Percentiles rank a stretch among this genome's conserved stretches.
phyloP scores from a whole-genome alignment of 108 stramenopile genomes.

The Cyclotella sp. region DNA sequence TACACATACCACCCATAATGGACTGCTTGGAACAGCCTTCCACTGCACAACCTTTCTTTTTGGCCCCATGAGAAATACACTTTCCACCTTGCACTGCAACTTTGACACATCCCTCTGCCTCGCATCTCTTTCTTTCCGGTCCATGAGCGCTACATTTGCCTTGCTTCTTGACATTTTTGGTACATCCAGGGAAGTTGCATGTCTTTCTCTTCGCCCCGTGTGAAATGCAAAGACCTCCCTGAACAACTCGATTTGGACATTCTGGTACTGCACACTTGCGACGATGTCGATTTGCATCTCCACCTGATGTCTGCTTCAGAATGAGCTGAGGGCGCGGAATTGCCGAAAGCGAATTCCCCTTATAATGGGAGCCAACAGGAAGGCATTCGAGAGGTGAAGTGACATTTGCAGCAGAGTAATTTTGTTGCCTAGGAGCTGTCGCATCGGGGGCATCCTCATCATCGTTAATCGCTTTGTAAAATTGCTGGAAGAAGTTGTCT shows the following conservation, averaged over 20 bases:
- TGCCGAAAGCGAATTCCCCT: background rate
- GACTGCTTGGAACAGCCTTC: slow-evolving; percentile 83
- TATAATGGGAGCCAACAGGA: background rate
- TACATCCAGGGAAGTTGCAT: slow-evolving; percentile 84
- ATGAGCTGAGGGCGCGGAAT: slow-evolving; percentile 2
- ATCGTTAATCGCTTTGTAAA: slow-evolving; percentile 1
- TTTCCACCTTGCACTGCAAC: slow-evolving; percentile 88
- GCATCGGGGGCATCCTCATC: background rate
- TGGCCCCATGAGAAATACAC: slow-evolving; percentile 91
- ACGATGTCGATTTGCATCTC: slow-evolving; percentile 66
- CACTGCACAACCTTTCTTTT: slow-evolving; percentile 81
- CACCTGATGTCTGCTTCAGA: background rate
- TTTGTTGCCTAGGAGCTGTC: background rate
- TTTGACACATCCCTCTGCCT: slow-evolving; percentile 70
- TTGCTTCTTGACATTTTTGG: slow-evolving; percentile 87
- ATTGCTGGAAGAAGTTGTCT: slow-evolving; percentile 6
- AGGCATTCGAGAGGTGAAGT: background rate
- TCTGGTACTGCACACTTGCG: slow-evolving; percentile 78
- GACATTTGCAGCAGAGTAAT: background rate
- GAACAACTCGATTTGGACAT: slow-evolving; percentile 87
- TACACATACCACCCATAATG: slow-evolving; percentile 89
- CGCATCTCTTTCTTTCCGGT: slow-evolving; percentile 84
- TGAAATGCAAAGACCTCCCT: slow-evolving; percentile 86
- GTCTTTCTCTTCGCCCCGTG: slow-evolving; percentile 88
- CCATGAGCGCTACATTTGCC: slow-evolving; percentile 89